Base-by-base conservation (phyloP, 108 stramenopile genomes). In the Skeletonema costatum region DNA sequence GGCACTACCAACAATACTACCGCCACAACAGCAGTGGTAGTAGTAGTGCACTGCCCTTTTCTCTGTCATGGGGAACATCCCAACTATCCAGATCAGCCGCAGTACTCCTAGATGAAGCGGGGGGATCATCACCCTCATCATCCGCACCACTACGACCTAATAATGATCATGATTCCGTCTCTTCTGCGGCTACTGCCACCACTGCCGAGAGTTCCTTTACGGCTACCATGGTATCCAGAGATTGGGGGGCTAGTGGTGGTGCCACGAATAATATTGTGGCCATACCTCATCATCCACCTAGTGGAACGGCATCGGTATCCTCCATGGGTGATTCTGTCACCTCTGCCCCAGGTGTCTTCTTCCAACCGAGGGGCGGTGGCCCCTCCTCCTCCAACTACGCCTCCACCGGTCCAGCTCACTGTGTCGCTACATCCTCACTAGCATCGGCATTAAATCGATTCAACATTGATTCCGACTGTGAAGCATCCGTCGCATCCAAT, bases 381-480 rank as follows among this genome's bases (percentile, higher is more conserved):
- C n/a, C n/a, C 51, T 1, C 19, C 2, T 25, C 51, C 51, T 53
- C 51, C 51, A 8, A 25, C 19, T 56, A 56, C 7, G n/a, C 19
- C 53, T 56, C 53, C 5, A 56, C 19, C 12, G 32, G 63, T 35
- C 13, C 14, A 7, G 63, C 21, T 5, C 38, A 39, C 60, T 61
- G 60, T n/a, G 32, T 14, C n/a, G 10, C 60, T 17, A 72, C 80
- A 42, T 81, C 80, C 16, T 73, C 74, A 2, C 70, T 81, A 4
- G 60, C 74, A 14, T 63, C 74, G 60, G 74, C 74, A 32, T 58
- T 81, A 29, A 71, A 81, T 71, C 60, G 70, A 60, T 75, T 81
- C 64, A 81, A 75, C 44, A 81, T 81, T 16, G 80, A 81, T 36
- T 81, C 80, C 16, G 80, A 81, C 53, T 75, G 80, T 51, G 80